These are phyloP conservation scores for Fraxinus pennsylvanica DNA, from an alignment of 257 asterid species.

Conservation along the genomic window DNA sequence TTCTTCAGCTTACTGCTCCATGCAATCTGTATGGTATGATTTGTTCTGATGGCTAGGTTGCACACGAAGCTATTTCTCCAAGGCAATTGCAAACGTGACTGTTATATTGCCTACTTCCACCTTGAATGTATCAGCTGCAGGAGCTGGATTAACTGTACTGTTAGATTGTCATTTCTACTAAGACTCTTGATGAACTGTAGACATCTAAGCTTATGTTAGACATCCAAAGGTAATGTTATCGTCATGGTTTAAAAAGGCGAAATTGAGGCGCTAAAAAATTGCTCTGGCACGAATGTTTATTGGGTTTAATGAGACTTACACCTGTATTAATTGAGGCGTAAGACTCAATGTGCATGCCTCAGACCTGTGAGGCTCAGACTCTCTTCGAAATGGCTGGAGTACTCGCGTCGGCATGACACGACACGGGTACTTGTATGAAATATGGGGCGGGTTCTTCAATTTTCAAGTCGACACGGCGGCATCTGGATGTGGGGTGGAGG, in stretches of 20 bases:
- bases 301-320: background rate
- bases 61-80: background rate
- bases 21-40: background rate
- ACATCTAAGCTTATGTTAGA: background rate
- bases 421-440: too few species aligned
- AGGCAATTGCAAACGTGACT: background rate
- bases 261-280: background rate
- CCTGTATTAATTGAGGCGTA: background rate
- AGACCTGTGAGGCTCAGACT: too few species aligned
- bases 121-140: constrained; percentile 1
- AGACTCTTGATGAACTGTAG: background rate
- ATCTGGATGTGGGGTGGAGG: too few species aligned
- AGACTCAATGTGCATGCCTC: background rate
- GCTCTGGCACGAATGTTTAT: background rate
- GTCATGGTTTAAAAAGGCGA: background rate
- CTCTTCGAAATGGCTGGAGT: too few species aligned
- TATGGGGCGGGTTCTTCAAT: too few species aligned
- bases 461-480: too few species aligned
- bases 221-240: background rate
- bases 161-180: background rate
- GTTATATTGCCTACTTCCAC: background rate
- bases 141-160: background rate
- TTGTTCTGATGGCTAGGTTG: background rate
- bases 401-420: too few species aligned
- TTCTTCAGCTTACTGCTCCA: background rate